phyloP scores from a whole-genome alignment of 306 rosid genomes.

The Quercus mongolica region DNA sequence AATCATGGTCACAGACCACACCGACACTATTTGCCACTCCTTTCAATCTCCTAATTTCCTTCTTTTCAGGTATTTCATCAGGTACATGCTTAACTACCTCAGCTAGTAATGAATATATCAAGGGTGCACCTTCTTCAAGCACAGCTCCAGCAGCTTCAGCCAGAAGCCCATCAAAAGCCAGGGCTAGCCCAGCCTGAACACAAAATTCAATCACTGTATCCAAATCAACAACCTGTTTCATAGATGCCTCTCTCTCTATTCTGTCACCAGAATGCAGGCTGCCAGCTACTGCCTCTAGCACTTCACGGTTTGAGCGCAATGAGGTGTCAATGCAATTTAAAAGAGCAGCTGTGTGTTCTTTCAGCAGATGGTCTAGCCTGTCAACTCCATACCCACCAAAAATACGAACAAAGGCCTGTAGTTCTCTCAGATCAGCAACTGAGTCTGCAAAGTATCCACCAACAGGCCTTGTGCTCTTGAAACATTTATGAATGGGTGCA shows the following conservation, averaged over 20 bases:
- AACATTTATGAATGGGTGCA: slow-evolving; percentile 87
- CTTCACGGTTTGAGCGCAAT: slow-evolving; percentile 84
- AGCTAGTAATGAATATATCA: slow-evolving; percentile 69
- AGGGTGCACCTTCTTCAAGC: slow-evolving; percentile 86
- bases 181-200: slow-evolving; percentile 84
- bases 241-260: slow-evolving; percentile 78
- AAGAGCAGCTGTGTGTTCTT: slow-evolving; percentile 99
- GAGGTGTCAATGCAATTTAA: slow-evolving; percentile 93
- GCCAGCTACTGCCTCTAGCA: slow-evolving; percentile 76
- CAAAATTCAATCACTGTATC: slow-evolving; percentile 89
- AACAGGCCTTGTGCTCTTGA: slow-evolving; percentile 97
- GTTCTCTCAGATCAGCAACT: slow-evolving; percentile 79
- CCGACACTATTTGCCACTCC: slow-evolving; percentile 81
- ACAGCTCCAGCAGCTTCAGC: slow-evolving; percentile 91
- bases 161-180: slow-evolving; percentile 78
- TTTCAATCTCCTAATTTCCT: slow-evolving; percentile 69
- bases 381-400: slow-evolving; percentile 99
- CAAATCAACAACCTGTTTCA: slow-evolving; percentile 82
- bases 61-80: slow-evolving; percentile 80
- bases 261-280: slow-evolving; percentile 90
- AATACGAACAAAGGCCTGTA: slow-evolving; percentile 81
- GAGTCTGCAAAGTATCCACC: slow-evolving; percentile 99
- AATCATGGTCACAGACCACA: slow-evolving; percentile 69
- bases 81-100: slow-evolving; percentile 86
- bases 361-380: slow-evolving; percentile 83